Evolutionary conservation across 2,329 filamentous ascomycete genomes (phyloP).

Genomic region (Cladosporium oxysporum): DNA sequence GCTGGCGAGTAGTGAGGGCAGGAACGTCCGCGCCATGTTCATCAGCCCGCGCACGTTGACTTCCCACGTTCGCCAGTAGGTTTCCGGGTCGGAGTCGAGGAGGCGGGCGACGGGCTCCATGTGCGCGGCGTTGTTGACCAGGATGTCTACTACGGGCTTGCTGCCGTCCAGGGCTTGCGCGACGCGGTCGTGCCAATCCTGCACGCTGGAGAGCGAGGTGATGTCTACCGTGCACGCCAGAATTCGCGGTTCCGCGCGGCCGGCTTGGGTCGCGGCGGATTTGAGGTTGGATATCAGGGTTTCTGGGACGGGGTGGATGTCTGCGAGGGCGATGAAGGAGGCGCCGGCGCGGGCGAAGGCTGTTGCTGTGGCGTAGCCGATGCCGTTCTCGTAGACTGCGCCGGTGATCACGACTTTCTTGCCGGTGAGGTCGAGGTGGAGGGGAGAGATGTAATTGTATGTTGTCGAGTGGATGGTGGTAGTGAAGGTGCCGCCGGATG

Average conservation of each 20-base stretch:
- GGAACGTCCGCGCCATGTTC: conserved; percentile 42
- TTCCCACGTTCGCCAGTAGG: conserved; percentile 53
- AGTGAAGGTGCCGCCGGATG: background rate
- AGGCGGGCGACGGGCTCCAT: conserved; percentile 23
- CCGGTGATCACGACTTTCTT: conserved; percentile 57
- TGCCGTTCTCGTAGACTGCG: conserved; percentile 27
- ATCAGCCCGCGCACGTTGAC: conserved; percentile 53
- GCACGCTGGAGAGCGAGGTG: conserved; percentile 41
- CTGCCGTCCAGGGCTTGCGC: conserved; percentile 30
- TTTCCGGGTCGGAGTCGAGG: conserved; percentile 35
- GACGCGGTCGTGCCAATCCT: conserved; percentile 37
- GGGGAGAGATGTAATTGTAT: conserved; percentile 52
- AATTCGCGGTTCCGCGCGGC: conserved; percentile 46
- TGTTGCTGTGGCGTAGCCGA: conserved; percentile 54
- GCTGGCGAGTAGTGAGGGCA: conserved; percentile 45
- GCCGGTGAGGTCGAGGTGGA: conserved; percentile 37
- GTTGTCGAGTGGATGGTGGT: conserved; percentile 35
- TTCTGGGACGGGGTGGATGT: conserved; percentile 49
- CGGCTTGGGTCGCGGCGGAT: conserved; percentile 12
- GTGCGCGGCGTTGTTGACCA: conserved; percentile 43
- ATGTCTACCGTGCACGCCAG: conserved; percentile 49
- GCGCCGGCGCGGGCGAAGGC: conserved; percentile 58
- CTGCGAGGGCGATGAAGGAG: conserved; percentile 55
- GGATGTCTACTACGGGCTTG: conserved; percentile 39
- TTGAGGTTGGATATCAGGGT: conserved; percentile 38